Conservation (phyloP, 768 basidiomycete genomes). For the Calocera cornea region DNA sequence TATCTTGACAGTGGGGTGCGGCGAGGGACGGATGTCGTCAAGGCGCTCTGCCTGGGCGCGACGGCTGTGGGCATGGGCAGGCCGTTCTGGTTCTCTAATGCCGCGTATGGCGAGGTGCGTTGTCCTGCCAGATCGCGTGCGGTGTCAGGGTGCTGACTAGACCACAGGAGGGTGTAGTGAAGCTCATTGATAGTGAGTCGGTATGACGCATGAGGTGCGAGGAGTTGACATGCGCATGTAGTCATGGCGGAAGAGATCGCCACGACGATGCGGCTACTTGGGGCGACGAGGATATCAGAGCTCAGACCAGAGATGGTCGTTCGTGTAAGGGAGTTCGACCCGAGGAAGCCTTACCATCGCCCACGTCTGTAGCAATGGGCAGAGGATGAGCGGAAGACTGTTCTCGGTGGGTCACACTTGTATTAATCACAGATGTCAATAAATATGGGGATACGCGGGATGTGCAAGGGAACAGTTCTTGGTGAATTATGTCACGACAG, state of each 20-base stretch:
- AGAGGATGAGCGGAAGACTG: not conserved
- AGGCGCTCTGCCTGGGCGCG: slow-evolving; percentile 44
- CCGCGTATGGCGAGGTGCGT: slow-evolving; percentile 22
- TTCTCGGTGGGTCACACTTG: not conserved
- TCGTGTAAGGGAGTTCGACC: slow-evolving; percentile 18
- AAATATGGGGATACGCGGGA: not conserved
- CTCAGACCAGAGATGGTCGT: slow-evolving; percentile 21
- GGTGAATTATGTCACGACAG: no score
- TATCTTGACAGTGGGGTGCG: slow-evolving; percentile 26
- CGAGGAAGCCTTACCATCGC: not conserved
- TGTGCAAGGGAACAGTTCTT: not conserved
- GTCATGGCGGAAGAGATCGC: slow-evolving; percentile 24
- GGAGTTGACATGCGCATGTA: slow-evolving; percentile 3
- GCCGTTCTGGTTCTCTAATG: slow-evolving; percentile 59
- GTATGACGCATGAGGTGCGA: not conserved
- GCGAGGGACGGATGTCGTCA: slow-evolving; percentile 27
- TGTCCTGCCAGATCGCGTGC: not conserved
- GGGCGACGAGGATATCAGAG: slow-evolving; percentile 17
- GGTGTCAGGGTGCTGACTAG: not conserved
- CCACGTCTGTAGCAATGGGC: not conserved
- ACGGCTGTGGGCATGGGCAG: slow-evolving; percentile 76
- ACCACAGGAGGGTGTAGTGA: not conserved
- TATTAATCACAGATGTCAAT: not conserved
- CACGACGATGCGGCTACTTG: slow-evolving; percentile 22
- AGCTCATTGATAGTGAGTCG: not conserved